These are phyloP conservation scores for Fusarium cicatricum DNA, from an alignment of 2,329 filamentous ascomycete species.

Conservation along the genomic window DNA sequence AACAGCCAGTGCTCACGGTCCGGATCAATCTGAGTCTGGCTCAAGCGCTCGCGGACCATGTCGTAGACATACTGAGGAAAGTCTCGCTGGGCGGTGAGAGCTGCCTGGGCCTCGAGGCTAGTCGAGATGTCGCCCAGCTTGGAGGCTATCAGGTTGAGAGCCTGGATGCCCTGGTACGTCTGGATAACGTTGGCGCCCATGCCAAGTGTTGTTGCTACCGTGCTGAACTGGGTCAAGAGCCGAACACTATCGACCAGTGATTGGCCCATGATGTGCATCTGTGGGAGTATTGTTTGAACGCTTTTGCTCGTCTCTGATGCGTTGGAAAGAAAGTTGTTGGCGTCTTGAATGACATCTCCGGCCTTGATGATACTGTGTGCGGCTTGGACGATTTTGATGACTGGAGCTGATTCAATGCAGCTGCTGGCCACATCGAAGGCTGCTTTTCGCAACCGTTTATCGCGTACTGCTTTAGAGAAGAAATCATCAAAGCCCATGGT, in stretches of 20 bases:
- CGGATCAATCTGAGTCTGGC: slow-evolving; percentile 44
- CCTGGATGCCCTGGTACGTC: slow-evolving; percentile 49
- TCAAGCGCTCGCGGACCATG: slow-evolving; percentile 48
- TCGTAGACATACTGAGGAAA: slow-evolving; percentile 49
- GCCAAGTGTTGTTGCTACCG: slow-evolving; percentile 43
- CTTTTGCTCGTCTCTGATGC: slow-evolving; percentile 36
- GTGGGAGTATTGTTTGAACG: slow-evolving; percentile 40
- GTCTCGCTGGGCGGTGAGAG: slow-evolving; percentile 48
- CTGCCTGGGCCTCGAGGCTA: slow-evolving; percentile 47
- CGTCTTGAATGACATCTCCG: slow-evolving; percentile 37
- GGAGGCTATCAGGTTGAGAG: slow-evolving; percentile 47
- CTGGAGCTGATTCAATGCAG: slow-evolving; percentile 23
- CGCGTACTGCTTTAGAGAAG: slow-evolving; percentile 21
- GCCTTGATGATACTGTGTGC: slow-evolving; percentile 39
- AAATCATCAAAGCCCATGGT: slow-evolving; percentile 24
- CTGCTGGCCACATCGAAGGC: slow-evolving; percentile 26
- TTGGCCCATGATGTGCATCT: slow-evolving; percentile 48
- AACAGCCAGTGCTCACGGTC: slow-evolving; percentile 50
- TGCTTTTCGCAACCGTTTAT: slow-evolving; percentile 21
- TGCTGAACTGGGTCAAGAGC: slow-evolving; percentile 44
- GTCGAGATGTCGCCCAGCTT: slow-evolving; percentile 46
- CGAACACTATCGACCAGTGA: slow-evolving; percentile 46
- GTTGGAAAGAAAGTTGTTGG: slow-evolving; percentile 33
- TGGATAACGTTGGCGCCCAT: slow-evolving; percentile 48
- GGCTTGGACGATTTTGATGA: slow-evolving; percentile 39